These are phyloP conservation scores for Xerocomus potaroensis DNA, from an alignment of 768 basidiomycete genomes.

Conservation along the genomic window DNA sequence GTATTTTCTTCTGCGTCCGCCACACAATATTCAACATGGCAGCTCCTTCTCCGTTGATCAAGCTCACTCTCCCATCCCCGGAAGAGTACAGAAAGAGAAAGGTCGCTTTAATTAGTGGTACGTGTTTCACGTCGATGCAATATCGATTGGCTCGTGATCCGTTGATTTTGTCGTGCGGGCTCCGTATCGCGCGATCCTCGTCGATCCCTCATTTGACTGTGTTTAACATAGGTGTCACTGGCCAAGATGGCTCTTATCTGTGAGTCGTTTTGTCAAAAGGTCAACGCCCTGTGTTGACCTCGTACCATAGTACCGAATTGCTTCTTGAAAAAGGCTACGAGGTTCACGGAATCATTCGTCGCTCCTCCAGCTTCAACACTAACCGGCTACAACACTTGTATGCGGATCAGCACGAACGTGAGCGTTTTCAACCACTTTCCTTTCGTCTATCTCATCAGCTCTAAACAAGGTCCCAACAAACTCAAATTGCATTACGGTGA, in stretches of 20 bases:
- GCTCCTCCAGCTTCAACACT: slow-evolving; percentile 98
- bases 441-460: slow-evolving; percentile 1
- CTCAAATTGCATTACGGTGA: slow-evolving; percentile 90
- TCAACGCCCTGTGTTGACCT: slow-evolving; percentile 5
- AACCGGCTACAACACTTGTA: slow-evolving; percentile 92
- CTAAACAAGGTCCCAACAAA: slow-evolving; percentile 55
- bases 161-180: not conserved
- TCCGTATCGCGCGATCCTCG: no score
- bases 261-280: slow-evolving; percentile 36
- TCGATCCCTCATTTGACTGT: slow-evolving; percentile 11
- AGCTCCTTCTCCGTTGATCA: slow-evolving; percentile 35
- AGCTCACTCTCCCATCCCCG: slow-evolving; percentile 58
- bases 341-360: slow-evolving; percentile 93
- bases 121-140: no score
- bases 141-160: slow-evolving; percentile 2
- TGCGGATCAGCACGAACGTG: slow-evolving; percentile 88
- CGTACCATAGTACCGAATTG: slow-evolving; percentile 63
- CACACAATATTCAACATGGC: slow-evolving; percentile 14
- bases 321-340: slow-evolving; percentile 85
- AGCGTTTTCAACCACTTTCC: slow-evolving; percentile 25
- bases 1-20: not conserved
- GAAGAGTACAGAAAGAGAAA: slow-evolving; percentile 78
- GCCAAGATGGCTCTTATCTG: slow-evolving; percentile 96
- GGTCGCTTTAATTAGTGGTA: not conserved
- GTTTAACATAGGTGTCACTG: slow-evolving; percentile 72